These are phyloP conservation scores for Rhodotorula sp. DNA, from an alignment of 1,284 basidiomycete genomes.

Conservation along the genomic window DNA sequence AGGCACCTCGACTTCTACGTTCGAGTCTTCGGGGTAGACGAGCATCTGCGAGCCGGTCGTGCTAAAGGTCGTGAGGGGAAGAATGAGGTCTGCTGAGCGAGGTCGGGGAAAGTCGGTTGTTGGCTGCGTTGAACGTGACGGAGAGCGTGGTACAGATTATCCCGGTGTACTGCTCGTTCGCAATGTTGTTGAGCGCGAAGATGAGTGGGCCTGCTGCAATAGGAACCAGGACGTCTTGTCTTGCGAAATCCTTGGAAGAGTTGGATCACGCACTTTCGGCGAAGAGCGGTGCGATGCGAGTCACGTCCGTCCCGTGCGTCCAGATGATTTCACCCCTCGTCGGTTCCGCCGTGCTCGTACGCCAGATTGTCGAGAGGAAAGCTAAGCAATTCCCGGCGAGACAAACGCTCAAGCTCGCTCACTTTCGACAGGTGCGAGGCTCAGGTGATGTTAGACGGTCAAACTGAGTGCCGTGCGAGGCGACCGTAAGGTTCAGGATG, in stretches of 20 bases:
- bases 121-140: constrained; percentile 27
- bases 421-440: constrained; percentile 32
- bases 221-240: neutral
- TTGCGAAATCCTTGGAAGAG: too few relatives aligned
- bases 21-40: constrained; percentile 20
- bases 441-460: constrained; percentile 36
- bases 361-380: constrained; percentile 32
- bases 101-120: constrained; percentile 1
- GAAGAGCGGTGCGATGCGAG: constrained; percentile 30
- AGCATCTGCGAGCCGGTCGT: constrained; percentile 49
- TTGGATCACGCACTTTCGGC: constrained; percentile 17
- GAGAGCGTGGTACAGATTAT: constrained; percentile 18
- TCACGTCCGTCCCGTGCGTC: constrained; percentile 37
- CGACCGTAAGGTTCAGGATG: constrained; percentile 15
- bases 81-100: constrained; percentile 15
- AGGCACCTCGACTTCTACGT: constrained; percentile 14
- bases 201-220: constrained; percentile 1
- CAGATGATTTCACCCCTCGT: constrained; percentile 38
- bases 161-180: constrained; percentile 21
- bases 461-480: constrained; percentile 37
- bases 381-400: neutral
- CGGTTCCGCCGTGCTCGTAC: constrained; percentile 40
- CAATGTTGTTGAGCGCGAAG: constrained; percentile 13
- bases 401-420: neutral
- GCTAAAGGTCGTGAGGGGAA: constrained; percentile 37